Conservation (phyloP, 345 rosid genomes). For the Murraya koenigii region DNA sequence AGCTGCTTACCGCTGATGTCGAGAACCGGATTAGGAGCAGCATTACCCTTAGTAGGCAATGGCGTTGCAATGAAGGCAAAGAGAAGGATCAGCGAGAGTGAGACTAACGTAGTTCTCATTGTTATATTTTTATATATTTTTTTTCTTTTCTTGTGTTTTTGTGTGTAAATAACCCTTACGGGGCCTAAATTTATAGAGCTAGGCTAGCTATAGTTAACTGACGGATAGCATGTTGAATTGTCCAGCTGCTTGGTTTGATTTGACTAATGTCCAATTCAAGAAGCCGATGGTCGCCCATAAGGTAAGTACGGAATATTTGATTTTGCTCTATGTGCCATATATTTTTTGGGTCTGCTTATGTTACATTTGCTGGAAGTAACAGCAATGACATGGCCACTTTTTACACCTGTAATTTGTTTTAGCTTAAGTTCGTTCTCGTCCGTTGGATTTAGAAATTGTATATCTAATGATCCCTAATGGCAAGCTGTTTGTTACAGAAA, state of each 20-base stretch:
- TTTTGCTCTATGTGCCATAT: no score
- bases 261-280: no score
- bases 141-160: not conserved
- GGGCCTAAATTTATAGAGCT: not conserved
- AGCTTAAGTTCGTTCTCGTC: no score
- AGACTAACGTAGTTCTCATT: not conserved
- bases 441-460: no score
- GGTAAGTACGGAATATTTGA: not conserved
- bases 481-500: no score
- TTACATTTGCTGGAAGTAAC: no score
- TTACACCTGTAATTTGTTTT: no score
- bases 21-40: constrained; percentile 14
- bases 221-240: not conserved
- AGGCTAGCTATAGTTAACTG: no score
- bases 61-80: constrained; percentile 14
- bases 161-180: not conserved
- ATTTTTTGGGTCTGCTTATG: no score
- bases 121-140: not conserved
- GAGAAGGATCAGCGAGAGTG: constrained; percentile 17
- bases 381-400: no score
- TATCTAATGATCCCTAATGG: no score
- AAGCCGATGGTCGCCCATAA: not conserved
- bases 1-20: no score
- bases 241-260: not conserved
- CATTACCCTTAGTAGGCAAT: constrained; percentile 2